phyloP scores from a whole-genome alignment of 768 basidiomycete species.

The Chalciporus chontae region DNA sequence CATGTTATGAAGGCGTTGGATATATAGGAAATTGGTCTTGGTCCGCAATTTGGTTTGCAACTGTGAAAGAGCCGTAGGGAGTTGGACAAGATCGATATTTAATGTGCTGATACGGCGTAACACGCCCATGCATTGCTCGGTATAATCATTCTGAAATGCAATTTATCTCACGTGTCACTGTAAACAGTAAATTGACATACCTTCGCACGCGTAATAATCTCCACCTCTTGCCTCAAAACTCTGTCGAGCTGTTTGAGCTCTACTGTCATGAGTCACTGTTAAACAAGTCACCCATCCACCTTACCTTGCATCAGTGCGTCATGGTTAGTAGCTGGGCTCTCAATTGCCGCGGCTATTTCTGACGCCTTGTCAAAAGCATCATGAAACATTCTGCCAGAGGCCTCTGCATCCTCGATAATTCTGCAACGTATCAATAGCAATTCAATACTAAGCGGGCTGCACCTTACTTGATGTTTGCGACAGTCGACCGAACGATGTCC shows the following conservation, averaged over 20 bases:
- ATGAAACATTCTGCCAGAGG: slow-evolving; percentile 51
- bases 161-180: slow-evolving; percentile 19
- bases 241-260: slow-evolving; percentile 64
- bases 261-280: slow-evolving; percentile 23
- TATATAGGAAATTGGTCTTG: slow-evolving; percentile 86
- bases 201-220: slow-evolving; percentile 52
- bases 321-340: slow-evolving; percentile 50
- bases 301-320: slow-evolving; percentile 55
- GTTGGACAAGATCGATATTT: slow-evolving; percentile 75
- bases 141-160: slow-evolving; percentile 62
- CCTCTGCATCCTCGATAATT: slow-evolving; percentile 56
- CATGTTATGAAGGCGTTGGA: slow-evolving; percentile 84
- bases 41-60: slow-evolving; percentile 73
- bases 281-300: background rate
- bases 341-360: slow-evolving; percentile 46
- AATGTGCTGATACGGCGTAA: slow-evolving; percentile 76
- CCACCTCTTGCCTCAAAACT: slow-evolving; percentile 59
- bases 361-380: slow-evolving; percentile 57
- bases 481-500: slow-evolving; percentile 51
- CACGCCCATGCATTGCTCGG: slow-evolving; percentile 58
- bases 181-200: slow-evolving; percentile 27
- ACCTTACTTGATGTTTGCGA: slow-evolving; percentile 45
- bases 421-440: slow-evolving; percentile 32
- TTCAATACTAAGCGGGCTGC: background rate
- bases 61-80: slow-evolving; percentile 60